Evolutionary conservation across 2,329 filamentous ascomycete species (phyloP).

Genomic region (Aquanectria penicillioides): DNA sequence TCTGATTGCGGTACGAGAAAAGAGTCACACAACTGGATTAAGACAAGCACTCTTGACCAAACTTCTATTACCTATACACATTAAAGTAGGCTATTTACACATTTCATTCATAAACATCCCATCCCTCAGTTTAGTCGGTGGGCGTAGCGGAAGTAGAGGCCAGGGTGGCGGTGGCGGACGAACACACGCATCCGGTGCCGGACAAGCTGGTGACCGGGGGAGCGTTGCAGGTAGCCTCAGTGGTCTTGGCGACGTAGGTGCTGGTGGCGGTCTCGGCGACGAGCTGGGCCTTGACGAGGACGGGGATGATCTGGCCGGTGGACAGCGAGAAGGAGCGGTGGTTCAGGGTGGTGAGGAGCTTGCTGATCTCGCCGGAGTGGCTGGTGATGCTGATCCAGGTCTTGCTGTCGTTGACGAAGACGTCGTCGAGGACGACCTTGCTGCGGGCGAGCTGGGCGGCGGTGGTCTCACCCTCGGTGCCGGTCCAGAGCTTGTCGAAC

Average conservation of each 20-base stretch:
- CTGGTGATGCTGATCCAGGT: constrained; percentile 69
- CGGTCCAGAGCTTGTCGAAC: constrained; percentile 57
- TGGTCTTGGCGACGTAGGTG: constrained; percentile 47
- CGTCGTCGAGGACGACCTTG: constrained; percentile 63
- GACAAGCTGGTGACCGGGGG: constrained; percentile 56
- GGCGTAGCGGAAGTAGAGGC: constrained; percentile 31
- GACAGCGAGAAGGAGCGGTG: constrained; percentile 70
- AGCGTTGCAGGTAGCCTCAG: constrained; percentile 54
- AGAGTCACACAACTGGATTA: too few species aligned
- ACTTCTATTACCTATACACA: too few species aligned
- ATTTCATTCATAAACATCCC: background rate
- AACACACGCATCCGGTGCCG: constrained; percentile 55
- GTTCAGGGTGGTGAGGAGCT: constrained; percentile 63
- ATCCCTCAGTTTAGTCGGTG: constrained; percentile 1
- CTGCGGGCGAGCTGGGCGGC: constrained; percentile 61
- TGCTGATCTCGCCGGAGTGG: constrained; percentile 67
- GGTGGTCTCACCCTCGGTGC: constrained; percentile 52
- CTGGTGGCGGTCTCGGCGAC: constrained; percentile 40
- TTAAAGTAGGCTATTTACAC: too few species aligned
- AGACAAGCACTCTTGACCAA: too few species aligned
- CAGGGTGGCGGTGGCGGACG: constrained; percentile 31
- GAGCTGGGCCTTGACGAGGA: constrained; percentile 69
- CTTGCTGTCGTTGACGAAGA: constrained; percentile 62
- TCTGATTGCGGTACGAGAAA: too few species aligned
- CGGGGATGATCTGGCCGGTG: constrained; percentile 76